A percentile compares a stretch with the other conserved stretches of the same genome.
phyloP scores from a whole-genome alignment of 495 filamentous ascomycete genomes.

The Amphirosellinia nigrospora region DNA sequence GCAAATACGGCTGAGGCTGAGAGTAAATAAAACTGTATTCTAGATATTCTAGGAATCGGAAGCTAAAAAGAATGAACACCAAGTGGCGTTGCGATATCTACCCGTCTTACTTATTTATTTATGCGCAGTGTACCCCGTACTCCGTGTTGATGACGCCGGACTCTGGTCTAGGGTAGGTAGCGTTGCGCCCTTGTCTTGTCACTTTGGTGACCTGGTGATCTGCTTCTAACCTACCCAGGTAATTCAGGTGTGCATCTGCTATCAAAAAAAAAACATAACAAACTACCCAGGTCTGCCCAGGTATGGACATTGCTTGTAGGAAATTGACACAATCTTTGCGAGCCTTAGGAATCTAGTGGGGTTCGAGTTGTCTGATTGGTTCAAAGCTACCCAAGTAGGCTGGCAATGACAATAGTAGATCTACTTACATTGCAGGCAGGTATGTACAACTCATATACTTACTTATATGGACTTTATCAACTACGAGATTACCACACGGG shows the following conservation, averaged over 20 bases:
- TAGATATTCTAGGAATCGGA: not conserved
- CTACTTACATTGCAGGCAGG: too few relatives aligned
- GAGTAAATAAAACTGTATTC: not conserved
- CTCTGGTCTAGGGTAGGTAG: not conserved
- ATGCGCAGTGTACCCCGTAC: conserved; percentile 2
- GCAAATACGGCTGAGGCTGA: not conserved
- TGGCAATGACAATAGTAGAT: too few relatives aligned
- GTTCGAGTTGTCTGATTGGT: not conserved
- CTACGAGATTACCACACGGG: not conserved
- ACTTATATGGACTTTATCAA: too few relatives aligned
- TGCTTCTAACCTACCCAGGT: not conserved
- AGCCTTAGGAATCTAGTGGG: too few relatives aligned
- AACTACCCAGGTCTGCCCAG: not conserved
- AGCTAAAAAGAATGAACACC: not conserved
- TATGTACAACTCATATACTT: too few relatives aligned
- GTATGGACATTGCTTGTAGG: not conserved
- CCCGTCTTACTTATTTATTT: too few relatives aligned
- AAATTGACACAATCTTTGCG: not conserved
- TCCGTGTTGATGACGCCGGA: not conserved
- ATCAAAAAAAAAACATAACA: not conserved
- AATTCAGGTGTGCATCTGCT: not conserved
- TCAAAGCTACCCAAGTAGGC: not conserved
- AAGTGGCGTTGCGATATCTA: not conserved
- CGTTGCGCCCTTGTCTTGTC: conserved; percentile 19
- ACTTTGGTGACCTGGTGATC: not conserved